Evolutionary conservation across 2,329 filamentous ascomycete species (phyloP), one percentile per base, ranked within the genome.

Genomic region (Pyrenophora graminea): DNA sequence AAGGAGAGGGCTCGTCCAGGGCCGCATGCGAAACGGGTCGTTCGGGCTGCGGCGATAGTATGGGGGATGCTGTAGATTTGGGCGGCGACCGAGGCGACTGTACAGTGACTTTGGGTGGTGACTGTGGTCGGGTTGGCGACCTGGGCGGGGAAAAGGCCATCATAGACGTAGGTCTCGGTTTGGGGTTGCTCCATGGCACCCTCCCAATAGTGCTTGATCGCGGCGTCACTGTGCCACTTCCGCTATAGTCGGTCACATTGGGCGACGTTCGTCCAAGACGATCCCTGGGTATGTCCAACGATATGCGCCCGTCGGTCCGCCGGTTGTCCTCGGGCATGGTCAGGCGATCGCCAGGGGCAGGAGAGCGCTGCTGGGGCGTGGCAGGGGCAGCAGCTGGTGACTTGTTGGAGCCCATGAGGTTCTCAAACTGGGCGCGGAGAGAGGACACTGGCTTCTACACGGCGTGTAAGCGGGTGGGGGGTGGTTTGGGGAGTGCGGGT

Each of bases 391-490:
- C 27, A 12, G 27, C 27, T 30, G 27, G 46, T 48, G 48, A 8
- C 45, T 66, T 67, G 61, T 68, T 69, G 17, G 62, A 60, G 51
- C 60, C 83, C 59, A 82, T 79, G 77, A 93, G 85, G 68, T 87
- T 90, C 78, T 94, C 90, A 71, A 93, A 94, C 64, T 89, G 86
- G 57, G 88, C 90, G 55, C 87, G 83, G 54, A 94, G 79, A 44
- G 89, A 92, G 44, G 90, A 94, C 43, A 94, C 89, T 21, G 90
- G 89, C 77, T 86, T 90, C 88, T 91, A 34, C 12, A 32, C 10
- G 32, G 2, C 23, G 15, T 43, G 55, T 69, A 43, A 68, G 58
- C 38, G 56, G 36, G 31, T 15, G 18, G 10, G 45, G 40, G 6
- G 23, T 3, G 23, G 17, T 7, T 15, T 4, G 27, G 25, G 9